Percentiles rank a stretch among this genome's conserved stretches.
Conservation (phyloP, 108 stramenopile genomes). For the Poteriospumella lacustris region DNA sequence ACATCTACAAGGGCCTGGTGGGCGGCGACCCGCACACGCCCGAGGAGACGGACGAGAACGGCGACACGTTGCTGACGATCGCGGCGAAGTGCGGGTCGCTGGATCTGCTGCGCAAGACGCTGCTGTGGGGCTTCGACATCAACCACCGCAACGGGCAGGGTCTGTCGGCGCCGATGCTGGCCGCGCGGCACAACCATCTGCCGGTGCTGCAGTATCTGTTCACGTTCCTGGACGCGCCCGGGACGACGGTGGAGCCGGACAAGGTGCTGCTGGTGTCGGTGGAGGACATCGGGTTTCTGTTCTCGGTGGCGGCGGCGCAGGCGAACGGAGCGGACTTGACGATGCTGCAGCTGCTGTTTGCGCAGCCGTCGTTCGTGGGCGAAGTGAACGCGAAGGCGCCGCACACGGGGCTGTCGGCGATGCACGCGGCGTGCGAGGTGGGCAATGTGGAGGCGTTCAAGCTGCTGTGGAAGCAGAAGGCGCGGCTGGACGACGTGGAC, state of each 20-base stretch:
- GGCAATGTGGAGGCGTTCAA: slow-evolving; percentile 10
- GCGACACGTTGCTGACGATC: slow-evolving; percentile 4
- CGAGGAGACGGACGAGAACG: not conserved
- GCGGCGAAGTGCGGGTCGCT: not conserved
- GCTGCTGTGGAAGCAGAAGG: not conserved
- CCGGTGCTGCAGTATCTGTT: not conserved
- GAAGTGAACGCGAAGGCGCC: not conserved
- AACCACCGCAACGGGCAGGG: slow-evolving; percentile 7
- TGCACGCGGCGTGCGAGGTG: not conserved
- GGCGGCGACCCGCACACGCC: not conserved
- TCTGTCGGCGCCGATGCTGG: not conserved
- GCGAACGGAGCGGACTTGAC: not conserved
- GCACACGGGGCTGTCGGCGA: not conserved
- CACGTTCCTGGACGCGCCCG: not conserved
- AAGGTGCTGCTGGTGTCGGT: not conserved
- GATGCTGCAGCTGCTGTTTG: not conserved
- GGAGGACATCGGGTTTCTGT: not conserved
- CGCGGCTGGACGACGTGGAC: not conserved
- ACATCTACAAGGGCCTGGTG: slow-evolving; percentile 1
- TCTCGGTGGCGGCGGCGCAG: not conserved
- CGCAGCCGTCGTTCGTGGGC: not conserved
- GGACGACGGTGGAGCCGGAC: not conserved
- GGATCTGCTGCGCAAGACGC: slow-evolving; percentile 5
- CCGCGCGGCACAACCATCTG: slow-evolving; percentile 2
- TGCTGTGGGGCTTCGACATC: slow-evolving; percentile 18